Base-by-base conservation (phyloP, 2,329 filamentous ascomycete species). In the Ophiostoma sp. region DNA sequence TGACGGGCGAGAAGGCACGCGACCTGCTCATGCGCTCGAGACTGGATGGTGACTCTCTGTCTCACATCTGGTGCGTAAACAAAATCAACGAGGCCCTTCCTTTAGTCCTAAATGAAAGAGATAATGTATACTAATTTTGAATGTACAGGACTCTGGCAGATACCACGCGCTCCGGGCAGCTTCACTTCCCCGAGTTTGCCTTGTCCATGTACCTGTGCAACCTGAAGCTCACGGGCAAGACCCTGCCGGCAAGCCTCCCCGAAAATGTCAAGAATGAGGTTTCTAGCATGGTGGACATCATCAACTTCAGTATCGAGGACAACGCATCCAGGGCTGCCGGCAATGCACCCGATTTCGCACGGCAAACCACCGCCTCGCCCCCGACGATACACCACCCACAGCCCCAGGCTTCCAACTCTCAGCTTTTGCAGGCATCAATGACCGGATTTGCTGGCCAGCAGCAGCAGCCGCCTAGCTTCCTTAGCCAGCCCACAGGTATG, bases 251-350 rank as follows among this genome's bases (percentile, higher is more conserved):
- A 1, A 78, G 76, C 5, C 83, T 99, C 9, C 95, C 95, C 0
- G 93, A 97, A 44, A 89, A 87, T 69, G 89, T 99, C 72, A 90
- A 88, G 81, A 99, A 99, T 75, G 95, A 99, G 78, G 95, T 99
- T 18, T 98, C 94, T 3, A 97, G 95, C 79, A 98, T 99, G 93
- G 95, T 99, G 55, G 95, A 99, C 76, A 99, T 99, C 68, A 99
- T 99, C 76, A 97, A 93, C 70, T 99, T 99, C 77, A 92, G 89
- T 73, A 86, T 97, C 38, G 87, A 87, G 0, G 95, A 99, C 72
- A 89, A 94, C 41, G 81, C 80, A 5, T 5, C 75, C 40, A 45
- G 27, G 49, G 8, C 18, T 27, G 49, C 49, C 18, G n/a, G n/a
- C 18, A 93, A 91, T 77, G 86, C 86, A 16, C 89, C 91, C 0